Conservation (phyloP, 805 yeast genomes). For the Candida quercuum region DNA sequence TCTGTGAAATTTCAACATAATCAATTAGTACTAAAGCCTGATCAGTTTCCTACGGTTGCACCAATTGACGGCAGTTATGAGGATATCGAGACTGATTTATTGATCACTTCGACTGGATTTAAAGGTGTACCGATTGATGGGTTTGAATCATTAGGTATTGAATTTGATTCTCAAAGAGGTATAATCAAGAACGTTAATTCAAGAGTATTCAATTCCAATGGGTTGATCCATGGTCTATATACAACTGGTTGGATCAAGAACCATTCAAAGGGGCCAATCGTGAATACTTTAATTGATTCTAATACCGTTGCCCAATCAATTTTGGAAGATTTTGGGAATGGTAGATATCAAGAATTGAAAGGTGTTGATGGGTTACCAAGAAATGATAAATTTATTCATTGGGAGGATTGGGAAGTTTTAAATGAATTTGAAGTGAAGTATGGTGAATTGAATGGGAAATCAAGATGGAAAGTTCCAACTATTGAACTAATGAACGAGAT, state of each 20-base stretch:
- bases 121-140: conserved; percentile 61
- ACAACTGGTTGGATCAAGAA: conserved; percentile 88
- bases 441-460: conserved; percentile 47
- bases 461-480: conserved; percentile 51
- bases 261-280: conserved; percentile 88
- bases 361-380: conserved; percentile 26
- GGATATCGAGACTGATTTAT: conserved; percentile 49
- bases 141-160: conserved; percentile 37
- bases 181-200: conserved; percentile 43
- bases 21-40: conserved; percentile 33
- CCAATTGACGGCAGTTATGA: conserved; percentile 21
- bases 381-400: conserved; percentile 31
- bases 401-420: conserved; percentile 66
- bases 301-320: conserved; percentile 67
- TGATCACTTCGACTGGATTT: conserved; percentile 82
- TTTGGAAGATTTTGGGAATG: conserved; percentile 45
- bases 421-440: conserved; percentile 44
- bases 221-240: conserved; percentile 47
- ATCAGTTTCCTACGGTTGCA: conserved; percentile 19
- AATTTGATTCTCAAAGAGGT: conserved; percentile 41
- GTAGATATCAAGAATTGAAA: conserved; percentile 21
- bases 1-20: conserved; percentile 48
- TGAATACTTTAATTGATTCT: conserved; percentile 83
- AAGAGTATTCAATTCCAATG: conserved; percentile 28
- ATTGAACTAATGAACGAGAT: conserved; percentile 44